These are phyloP conservation scores for Gyromitra esculenta DNA, from an alignment of 2,329 filamentous ascomycete species.

Conservation along the genomic window DNA sequence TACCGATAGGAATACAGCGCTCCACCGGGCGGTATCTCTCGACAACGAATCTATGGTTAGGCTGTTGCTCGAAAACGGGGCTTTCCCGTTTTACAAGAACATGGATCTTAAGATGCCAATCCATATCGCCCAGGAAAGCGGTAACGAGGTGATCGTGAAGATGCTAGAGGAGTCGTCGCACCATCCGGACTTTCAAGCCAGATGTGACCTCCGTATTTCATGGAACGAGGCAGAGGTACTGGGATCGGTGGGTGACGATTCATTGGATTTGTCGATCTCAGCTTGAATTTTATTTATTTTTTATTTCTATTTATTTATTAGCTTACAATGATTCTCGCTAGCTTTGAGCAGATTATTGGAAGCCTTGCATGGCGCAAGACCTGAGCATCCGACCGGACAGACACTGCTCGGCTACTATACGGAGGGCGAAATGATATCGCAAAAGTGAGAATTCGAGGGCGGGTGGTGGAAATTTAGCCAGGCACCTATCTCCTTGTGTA, in stretches of 20 bases:
- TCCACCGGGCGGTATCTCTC: background rate
- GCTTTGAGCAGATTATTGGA: background rate
- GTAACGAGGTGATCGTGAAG: background rate
- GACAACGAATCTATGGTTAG: background rate
- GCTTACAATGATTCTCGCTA: background rate
- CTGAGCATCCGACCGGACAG: background rate
- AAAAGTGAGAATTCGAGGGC: too few species aligned
- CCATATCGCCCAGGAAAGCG: background rate
- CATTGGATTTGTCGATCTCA: background rate
- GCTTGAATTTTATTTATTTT: background rate
- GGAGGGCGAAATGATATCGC: background rate
- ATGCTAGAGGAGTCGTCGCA: background rate
- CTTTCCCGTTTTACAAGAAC: background rate
- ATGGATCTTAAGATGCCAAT: background rate
- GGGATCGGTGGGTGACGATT: background rate
- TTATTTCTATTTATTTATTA: background rate
- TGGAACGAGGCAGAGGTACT: background rate
- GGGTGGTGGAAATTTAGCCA: too few species aligned
- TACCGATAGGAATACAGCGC: background rate
- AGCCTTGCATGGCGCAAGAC: background rate
- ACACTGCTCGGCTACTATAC: background rate
- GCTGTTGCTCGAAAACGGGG: background rate
- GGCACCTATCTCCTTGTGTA: too few species aligned
- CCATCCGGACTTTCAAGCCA: background rate
- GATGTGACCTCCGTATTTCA: background rate